These are phyloP conservation scores for Madurella fahalii DNA, from an alignment of 2,329 filamentous ascomycete genomes.

Conservation along the genomic window DNA sequence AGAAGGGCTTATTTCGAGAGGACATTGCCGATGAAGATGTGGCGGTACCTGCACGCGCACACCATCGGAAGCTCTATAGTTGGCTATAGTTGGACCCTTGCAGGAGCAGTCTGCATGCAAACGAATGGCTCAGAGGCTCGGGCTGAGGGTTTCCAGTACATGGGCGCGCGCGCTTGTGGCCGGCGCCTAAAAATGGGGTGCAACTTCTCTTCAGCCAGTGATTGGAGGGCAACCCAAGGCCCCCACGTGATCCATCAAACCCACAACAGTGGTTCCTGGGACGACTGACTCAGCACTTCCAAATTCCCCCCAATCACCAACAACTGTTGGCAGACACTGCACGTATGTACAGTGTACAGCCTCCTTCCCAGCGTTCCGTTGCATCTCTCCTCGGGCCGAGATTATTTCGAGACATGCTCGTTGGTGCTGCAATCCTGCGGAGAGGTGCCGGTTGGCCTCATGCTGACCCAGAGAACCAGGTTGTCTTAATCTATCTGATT, in stretches of 20 bases:
- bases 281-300: too few relatives aligned
- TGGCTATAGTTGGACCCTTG: conserved; percentile 12
- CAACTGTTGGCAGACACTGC: too few relatives aligned
- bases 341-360: not conserved
- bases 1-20: conserved; percentile 1
- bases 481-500: not conserved
- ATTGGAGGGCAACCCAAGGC: not conserved
- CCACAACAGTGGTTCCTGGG: too few relatives aligned
- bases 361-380: not conserved
- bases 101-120: conserved; percentile 12
- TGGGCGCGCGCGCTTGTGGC: conserved; percentile 21
- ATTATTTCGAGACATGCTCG: not conserved
- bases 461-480: too few relatives aligned
- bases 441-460: too few relatives aligned
- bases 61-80: conserved; percentile 6
- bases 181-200: conserved; percentile 23
- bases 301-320: too few relatives aligned
- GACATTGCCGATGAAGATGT: conserved; percentile 1
- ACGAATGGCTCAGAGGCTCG: conserved; percentile 11
- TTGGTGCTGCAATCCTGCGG: too few relatives aligned
- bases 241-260: too few relatives aligned
- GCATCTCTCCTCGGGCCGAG: not conserved
- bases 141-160: not conserved
- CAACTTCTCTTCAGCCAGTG: not conserved
- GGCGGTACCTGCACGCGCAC: conserved; percentile 14